Evolutionary conservation across 768 basidiomycete species (phyloP), one percentile per base, ranked within the genome.

Genomic region (Guyanaporus albipodus): DNA sequence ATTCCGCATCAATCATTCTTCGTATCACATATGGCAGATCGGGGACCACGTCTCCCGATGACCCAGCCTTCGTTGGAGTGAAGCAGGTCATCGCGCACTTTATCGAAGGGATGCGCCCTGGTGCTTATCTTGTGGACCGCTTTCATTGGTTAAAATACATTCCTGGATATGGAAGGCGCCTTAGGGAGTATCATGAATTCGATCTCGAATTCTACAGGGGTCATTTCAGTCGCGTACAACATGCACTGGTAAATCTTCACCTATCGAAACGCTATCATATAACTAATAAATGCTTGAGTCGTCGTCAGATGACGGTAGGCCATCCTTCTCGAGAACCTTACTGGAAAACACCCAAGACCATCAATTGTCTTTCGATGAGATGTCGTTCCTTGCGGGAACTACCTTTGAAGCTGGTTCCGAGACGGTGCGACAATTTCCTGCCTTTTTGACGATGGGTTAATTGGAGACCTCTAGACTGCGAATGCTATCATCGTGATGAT

Each of bases 361-460:
- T 22, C 69, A 65, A 8, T 67, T 83, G 3, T 69, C 76, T 4
- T 69, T 71, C 34, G 67, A 76, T 42, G 80, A 83, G 51, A 73
- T 74, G 11, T 73, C 80, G 1, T 84, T 79, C 58, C 70, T 83
- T 6, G 76, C 75, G 2, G 82, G 81, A 0, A 70, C 69, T 28
- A 71, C 83, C 61, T 83, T 80, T 50, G 76, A 73, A 15, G 82
- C 80, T 19, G 82, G 79, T 1, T 72, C 75, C 1, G 80, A 79
- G 44, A 83, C 80, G 4, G 70, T 68, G 45, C n/a, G n/a, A n/a
- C n/a, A n/a, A n/a, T n/a, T n/a, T n/a, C n/a, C n/a, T 35, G 35
- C 6, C 10, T 14, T 26, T 24, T 41, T 44, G 12, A 32, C 8
- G 15, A 14, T 5, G 1, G 4, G 3, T 15, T 18, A 2, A 10